These are phyloP conservation scores for Trichaptum fuscoviolaceum DNA, from an alignment of 768 basidiomycete genomes.

Conservation along the genomic window DNA sequence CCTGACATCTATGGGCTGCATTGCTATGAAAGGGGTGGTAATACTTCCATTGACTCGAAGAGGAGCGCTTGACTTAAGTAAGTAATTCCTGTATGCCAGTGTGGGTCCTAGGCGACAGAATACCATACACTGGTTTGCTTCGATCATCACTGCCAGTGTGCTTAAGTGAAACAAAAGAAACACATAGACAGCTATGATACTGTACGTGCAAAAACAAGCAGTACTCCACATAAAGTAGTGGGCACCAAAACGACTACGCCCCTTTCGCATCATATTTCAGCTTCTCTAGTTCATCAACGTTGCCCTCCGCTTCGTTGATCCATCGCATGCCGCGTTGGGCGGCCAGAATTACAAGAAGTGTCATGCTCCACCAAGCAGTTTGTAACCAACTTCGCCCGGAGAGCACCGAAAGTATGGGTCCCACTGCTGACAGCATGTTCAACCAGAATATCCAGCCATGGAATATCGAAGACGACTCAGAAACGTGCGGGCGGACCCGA, in stretches of 20 bases:
- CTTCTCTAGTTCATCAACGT: slow-evolving; percentile 9
- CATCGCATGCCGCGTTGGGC: slow-evolving; percentile 6
- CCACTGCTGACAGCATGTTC: slow-evolving; percentile 20
- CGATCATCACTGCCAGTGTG: too few relatives aligned
- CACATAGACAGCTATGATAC: background rate
- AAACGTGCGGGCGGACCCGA: background rate
- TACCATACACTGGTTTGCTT: too few relatives aligned
- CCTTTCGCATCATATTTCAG: slow-evolving; percentile 13
- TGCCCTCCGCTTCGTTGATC: slow-evolving; percentile 8
- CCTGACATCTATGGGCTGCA: too few relatives aligned
- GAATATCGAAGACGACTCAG: background rate
- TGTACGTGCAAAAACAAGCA: background rate
- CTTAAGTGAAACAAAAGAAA: too few relatives aligned
- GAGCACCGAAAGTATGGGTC: slow-evolving; percentile 40
- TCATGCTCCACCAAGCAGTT: slow-evolving; percentile 10
- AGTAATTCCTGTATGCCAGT: too few relatives aligned
- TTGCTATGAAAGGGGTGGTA: too few relatives aligned
- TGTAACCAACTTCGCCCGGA: slow-evolving; percentile 24
- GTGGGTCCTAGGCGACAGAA: too few relatives aligned
- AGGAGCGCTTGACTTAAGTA: too few relatives aligned
- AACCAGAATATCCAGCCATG: background rate
- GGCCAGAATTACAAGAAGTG: slow-evolving; percentile 1
- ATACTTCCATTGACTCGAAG: too few relatives aligned
- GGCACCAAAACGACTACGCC: background rate
- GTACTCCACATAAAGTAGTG: too few relatives aligned